These are phyloP conservation scores for Colletotrichum costaricense DNA, from an alignment of 2,329 filamentous ascomycete species.

Conservation along the genomic window DNA sequence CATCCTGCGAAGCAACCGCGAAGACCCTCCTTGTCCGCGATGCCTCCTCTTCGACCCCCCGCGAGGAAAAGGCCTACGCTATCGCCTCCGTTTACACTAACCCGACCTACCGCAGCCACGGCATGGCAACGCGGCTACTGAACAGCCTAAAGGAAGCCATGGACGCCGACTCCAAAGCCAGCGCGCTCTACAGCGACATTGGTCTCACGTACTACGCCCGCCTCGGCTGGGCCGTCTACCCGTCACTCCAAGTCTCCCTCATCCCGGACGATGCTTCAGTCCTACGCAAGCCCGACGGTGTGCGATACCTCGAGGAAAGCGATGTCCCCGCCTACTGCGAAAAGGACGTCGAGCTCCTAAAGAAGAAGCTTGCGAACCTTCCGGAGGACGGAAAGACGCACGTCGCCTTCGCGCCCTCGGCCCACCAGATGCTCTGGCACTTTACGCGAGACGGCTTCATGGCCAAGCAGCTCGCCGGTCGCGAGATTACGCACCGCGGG, in stretches of 20 bases:
- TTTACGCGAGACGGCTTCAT: slow-evolving; percentile 44
- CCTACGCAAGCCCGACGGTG: slow-evolving; percentile 33
- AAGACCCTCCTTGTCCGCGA: slow-evolving; percentile 42
- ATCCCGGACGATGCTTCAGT: slow-evolving; percentile 39
- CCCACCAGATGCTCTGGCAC: slow-evolving; percentile 46
- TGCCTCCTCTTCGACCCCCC: slow-evolving; percentile 37
- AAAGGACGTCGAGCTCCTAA: slow-evolving; percentile 41
- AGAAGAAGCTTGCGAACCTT: slow-evolving; percentile 25
- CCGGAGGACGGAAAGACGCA: slow-evolving; percentile 41
- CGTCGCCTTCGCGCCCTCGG: slow-evolving; percentile 47
- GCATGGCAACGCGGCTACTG: slow-evolving; percentile 50
- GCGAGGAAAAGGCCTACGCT: slow-evolving; percentile 43
- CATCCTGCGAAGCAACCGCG: slow-evolving; percentile 44
- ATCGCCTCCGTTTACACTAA: slow-evolving; percentile 51
- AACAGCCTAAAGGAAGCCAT: slow-evolving; percentile 46
- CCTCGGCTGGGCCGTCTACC: slow-evolving; percentile 48
- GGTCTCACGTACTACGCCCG: slow-evolving; percentile 46
- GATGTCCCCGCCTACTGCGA: slow-evolving; percentile 42
- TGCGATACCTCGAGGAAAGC: slow-evolving; percentile 39
- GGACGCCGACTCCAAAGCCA: slow-evolving; percentile 47
- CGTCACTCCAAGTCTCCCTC: slow-evolving; percentile 47
- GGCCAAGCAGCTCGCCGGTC: slow-evolving; percentile 38
- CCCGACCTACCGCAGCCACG: slow-evolving; percentile 44
- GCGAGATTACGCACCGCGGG: slow-evolving; percentile 34
- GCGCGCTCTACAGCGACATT: slow-evolving; percentile 49